A percentile compares a stretch with the other conserved stretches of the same genome.
These are phyloP conservation scores for Starmerella bacillaris DNA, from an alignment of 805 yeast genomes.

Conservation along the genomic window DNA sequence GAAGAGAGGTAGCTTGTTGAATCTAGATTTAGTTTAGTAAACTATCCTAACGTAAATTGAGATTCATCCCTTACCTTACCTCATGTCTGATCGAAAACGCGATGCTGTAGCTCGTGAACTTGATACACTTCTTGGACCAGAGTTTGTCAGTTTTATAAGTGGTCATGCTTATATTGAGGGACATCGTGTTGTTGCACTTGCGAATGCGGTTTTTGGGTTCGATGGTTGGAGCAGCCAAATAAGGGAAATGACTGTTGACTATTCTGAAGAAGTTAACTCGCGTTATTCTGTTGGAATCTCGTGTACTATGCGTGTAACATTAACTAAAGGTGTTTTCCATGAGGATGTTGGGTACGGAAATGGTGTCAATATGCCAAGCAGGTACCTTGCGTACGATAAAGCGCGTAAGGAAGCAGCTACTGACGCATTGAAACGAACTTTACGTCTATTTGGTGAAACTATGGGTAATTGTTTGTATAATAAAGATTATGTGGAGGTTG, in stretches of 20 bases:
- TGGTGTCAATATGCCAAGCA: slow-evolving; percentile 31
- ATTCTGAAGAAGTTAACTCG: slow-evolving; percentile 18
- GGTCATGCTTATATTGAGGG: slow-evolving; percentile 52
- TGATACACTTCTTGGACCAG: slow-evolving; percentile 22
- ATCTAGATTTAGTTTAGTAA: too few relatives aligned
- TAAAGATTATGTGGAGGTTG: slow-evolving; percentile 25
- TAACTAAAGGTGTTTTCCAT: slow-evolving; percentile 56
- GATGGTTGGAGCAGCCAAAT: slow-evolving; percentile 64
- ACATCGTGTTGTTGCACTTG: slow-evolving; percentile 50
- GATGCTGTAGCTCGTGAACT: slow-evolving; percentile 13
- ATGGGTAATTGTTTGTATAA: slow-evolving; percentile 35
- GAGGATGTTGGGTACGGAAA: slow-evolving; percentile 56
- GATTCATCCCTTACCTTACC: too few relatives aligned
- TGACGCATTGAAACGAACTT: slow-evolving; percentile 61
- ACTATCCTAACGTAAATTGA: too few relatives aligned
- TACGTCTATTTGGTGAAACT: slow-evolving; percentile 65
- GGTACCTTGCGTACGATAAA: slow-evolving; percentile 45
- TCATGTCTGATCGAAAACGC: too few relatives aligned
- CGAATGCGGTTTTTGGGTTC: slow-evolving; percentile 61
- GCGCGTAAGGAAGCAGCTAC: slow-evolving; percentile 66
- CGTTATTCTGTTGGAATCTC: slow-evolving; percentile 19
- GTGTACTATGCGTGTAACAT: slow-evolving; percentile 38
- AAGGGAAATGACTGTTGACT: slow-evolving; percentile 39
- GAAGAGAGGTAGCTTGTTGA: too few relatives aligned
- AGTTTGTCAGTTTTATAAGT: slow-evolving; percentile 24